Evolutionary conservation across 148 eudicot species (phyloP).

Genomic region (Oxyria digyna): DNA sequence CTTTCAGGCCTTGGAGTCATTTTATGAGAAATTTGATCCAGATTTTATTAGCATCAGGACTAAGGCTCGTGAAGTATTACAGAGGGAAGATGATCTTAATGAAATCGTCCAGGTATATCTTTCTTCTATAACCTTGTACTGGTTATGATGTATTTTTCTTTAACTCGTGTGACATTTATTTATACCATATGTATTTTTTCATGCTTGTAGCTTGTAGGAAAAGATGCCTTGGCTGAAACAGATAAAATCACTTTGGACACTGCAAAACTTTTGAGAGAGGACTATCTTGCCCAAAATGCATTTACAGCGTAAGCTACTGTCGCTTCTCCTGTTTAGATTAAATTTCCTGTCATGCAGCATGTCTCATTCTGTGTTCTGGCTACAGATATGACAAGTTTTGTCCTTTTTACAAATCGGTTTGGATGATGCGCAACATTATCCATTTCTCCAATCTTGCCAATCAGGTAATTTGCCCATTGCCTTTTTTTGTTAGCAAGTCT

Average conservation of each 20-base stretch:
- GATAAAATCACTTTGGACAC: slow-evolving; percentile 94
- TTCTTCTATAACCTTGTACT: not conserved
- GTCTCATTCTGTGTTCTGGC: slow-evolving; percentile 9
- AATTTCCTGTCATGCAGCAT: not conserved
- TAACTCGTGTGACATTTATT: not conserved
- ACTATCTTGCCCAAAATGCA: slow-evolving; percentile 98
- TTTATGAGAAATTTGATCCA: slow-evolving; percentile 76
- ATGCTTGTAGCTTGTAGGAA: slow-evolving; percentile 76
- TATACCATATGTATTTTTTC: not conserved
- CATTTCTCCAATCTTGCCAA: slow-evolving; percentile 96
- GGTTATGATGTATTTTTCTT: not conserved
- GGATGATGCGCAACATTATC: slow-evolving; percentile 99
- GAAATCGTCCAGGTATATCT: slow-evolving; percentile 88
- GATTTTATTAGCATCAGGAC: slow-evolving; percentile 93
- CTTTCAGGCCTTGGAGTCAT: slow-evolving; percentile 80
- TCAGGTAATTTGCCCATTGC: slow-evolving; percentile 38
- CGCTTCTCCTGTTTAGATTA: not conserved
- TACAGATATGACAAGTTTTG: slow-evolving; percentile 92
- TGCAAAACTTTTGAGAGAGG: slow-evolving; percentile 96
- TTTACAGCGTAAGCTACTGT: slow-evolving; percentile 67
- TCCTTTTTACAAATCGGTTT: slow-evolving; percentile 96
- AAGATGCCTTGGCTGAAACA: slow-evolving; percentile 95
- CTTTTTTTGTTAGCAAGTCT: not conserved
- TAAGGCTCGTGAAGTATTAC: slow-evolving; percentile 92
- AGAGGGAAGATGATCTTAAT: slow-evolving; percentile 92